These are phyloP conservation scores for Crithidia expoeki DNA, from an alignment of 208 protist genomes.

Conservation along the genomic window DNA sequence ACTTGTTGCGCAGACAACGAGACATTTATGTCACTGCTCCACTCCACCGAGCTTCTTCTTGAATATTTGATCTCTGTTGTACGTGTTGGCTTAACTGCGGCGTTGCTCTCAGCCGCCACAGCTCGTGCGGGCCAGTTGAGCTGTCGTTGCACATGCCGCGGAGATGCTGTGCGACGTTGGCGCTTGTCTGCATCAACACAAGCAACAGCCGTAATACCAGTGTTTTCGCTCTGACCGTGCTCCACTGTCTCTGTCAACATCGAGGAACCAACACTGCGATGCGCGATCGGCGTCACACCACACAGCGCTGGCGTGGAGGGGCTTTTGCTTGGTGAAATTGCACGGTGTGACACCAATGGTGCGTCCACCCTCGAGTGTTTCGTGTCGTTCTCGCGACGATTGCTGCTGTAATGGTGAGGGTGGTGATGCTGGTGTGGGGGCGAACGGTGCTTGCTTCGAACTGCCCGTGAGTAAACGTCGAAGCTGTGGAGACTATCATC, in stretches of 20 bases:
- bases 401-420: too few relatives aligned
- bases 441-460: not conserved
- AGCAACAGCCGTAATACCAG: not conserved
- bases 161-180: not conserved
- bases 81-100: too few relatives aligned
- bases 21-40: too few relatives aligned
- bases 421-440: not conserved
- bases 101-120: not conserved
- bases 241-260: not conserved
- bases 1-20: too few relatives aligned
- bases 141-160: not conserved
- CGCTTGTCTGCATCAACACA: not conserved
- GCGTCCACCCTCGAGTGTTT: too few relatives aligned
- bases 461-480: too few relatives aligned
- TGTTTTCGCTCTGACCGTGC: not conserved
- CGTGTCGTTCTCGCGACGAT: too few relatives aligned
- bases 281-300: constrained; percentile 8
- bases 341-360: not conserved
- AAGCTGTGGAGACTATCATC: not conserved
- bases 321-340: not conserved
- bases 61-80: too few relatives aligned
- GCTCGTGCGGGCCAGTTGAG: not conserved
- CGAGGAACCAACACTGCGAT: not conserved
- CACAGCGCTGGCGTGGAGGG: constrained; percentile 1
- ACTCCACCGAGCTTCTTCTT: too few relatives aligned